Conservation (phyloP, 2,329 filamentous ascomycete genomes). For the Incumbomyces lentus region DNA sequence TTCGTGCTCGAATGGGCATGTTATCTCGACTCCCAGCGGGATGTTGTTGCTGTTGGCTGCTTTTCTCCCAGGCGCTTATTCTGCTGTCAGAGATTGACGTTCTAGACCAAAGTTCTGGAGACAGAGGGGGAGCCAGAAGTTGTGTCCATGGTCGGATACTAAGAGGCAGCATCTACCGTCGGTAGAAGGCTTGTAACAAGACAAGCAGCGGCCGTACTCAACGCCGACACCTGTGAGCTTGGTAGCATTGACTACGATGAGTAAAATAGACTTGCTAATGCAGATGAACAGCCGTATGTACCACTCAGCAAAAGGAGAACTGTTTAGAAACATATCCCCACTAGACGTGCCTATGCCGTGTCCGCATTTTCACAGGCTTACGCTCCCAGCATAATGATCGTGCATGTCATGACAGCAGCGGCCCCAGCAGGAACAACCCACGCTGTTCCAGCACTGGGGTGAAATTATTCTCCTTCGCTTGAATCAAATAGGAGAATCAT, state of each 20-base stretch:
- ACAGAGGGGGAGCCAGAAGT: conserved; percentile 9
- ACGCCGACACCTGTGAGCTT: conserved; percentile 5
- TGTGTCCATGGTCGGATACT: conserved; percentile 10
- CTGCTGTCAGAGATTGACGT: neutral
- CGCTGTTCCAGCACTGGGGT: too few relatives aligned
- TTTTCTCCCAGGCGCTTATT: neutral
- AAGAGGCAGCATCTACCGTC: neutral
- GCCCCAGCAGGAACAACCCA: too few relatives aligned
- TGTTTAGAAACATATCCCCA: too few relatives aligned
- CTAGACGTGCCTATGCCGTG: too few relatives aligned
- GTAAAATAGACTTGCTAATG: conserved; percentile 8
- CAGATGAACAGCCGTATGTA: conserved; percentile 8
- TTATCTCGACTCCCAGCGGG: neutral
- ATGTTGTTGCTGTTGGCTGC: neutral
- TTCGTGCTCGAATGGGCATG: neutral
- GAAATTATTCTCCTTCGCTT: too few relatives aligned
- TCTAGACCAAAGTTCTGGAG: conserved; percentile 1
- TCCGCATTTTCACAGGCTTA: too few relatives aligned
- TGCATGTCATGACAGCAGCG: too few relatives aligned
- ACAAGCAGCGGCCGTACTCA: conserved; percentile 7
- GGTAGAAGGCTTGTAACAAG: conserved; percentile 4
- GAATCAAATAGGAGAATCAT: too few relatives aligned
- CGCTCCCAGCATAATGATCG: too few relatives aligned
- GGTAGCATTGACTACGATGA: conserved; percentile 2
- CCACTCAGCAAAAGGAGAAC: too few relatives aligned